Evolutionary conservation across 2,329 filamentous ascomycete genomes (phyloP).

Genomic region (Onygena corvina): DNA sequence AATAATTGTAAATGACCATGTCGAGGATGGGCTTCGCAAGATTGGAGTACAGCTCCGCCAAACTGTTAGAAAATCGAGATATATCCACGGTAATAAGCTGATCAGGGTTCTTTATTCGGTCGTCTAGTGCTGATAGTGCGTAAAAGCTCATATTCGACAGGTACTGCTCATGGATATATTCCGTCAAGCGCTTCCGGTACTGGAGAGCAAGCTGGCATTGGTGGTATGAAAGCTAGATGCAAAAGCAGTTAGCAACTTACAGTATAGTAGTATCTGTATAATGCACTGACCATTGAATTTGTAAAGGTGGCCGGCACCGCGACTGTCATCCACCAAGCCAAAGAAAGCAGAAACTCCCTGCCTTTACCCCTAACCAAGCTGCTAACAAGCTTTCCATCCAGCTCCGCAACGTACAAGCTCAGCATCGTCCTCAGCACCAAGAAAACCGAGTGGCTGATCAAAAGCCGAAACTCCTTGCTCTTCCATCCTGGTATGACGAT

Average conservation of each 20-base stretch:
- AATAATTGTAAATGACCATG: constrained; percentile 94
- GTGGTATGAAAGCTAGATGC: constrained; percentile 71
- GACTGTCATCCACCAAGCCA: constrained; percentile 98
- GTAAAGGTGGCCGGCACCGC: constrained; percentile 94
- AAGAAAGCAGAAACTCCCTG: constrained; percentile 72
- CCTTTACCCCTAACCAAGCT: constrained; percentile 83
- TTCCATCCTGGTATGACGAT: constrained; percentile 86
- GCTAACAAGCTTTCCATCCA: constrained; percentile 89
- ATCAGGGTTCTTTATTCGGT: constrained; percentile 96
- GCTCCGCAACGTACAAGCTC: constrained; percentile 87
- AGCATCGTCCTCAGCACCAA: constrained; percentile 81
- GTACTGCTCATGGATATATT: constrained; percentile 89
- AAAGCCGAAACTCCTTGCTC: constrained; percentile 73
- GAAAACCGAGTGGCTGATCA: constrained; percentile 88
- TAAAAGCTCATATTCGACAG: constrained; percentile 98
- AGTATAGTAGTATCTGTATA: background rate
- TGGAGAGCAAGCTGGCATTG: constrained; percentile 88
- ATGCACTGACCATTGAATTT: constrained; percentile 74
- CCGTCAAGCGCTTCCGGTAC: constrained; percentile 87
- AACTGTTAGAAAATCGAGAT: constrained; percentile 85
- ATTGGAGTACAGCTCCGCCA: constrained; percentile 93
- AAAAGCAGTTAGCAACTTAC: background rate
- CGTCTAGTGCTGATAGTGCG: constrained; percentile 84
- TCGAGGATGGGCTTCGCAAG: constrained; percentile 88
- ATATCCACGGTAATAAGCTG: constrained; percentile 96